Evolutionary conservation across 2,329 filamentous ascomycete species (phyloP).

Genomic region (Geosmithia flava): DNA sequence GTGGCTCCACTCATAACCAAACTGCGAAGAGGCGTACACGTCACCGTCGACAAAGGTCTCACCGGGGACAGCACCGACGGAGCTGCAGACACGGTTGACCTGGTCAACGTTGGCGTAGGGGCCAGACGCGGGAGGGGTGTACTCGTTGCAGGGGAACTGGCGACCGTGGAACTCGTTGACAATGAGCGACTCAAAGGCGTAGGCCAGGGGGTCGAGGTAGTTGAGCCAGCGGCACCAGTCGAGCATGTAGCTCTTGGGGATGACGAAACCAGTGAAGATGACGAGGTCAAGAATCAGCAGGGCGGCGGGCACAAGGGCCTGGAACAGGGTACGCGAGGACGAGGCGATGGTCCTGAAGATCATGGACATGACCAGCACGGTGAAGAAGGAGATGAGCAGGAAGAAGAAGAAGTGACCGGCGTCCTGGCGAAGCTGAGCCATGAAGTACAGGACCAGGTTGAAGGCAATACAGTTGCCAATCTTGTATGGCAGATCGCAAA

Average conservation of each 20-base stretch:
- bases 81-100: slow-evolving; percentile 41
- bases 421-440: slow-evolving; percentile 67
- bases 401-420: slow-evolving; percentile 77
- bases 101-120: slow-evolving; percentile 20
- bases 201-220: slow-evolving; percentile 68
- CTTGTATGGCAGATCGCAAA: slow-evolving; percentile 74
- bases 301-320: slow-evolving; percentile 48
- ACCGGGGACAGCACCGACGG: slow-evolving; percentile 46
- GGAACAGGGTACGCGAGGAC: slow-evolving; percentile 56
- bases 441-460: slow-evolving; percentile 75
- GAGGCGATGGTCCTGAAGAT: slow-evolving; percentile 76
- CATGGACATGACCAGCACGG: slow-evolving; percentile 72
- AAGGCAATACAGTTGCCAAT: slow-evolving; percentile 62
- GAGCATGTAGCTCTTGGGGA: slow-evolving; percentile 57
- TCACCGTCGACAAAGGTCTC: slow-evolving; percentile 41
- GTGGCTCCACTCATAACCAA: slow-evolving; percentile 44
- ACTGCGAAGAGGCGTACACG: slow-evolving; percentile 39
- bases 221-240: slow-evolving; percentile 76
- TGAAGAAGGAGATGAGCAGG: slow-evolving; percentile 61
- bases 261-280: slow-evolving; percentile 59
- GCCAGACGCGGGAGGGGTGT: slow-evolving; percentile 22
- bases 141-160: slow-evolving; percentile 39
- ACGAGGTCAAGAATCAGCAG: slow-evolving; percentile 53
- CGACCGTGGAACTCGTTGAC: slow-evolving; percentile 69
- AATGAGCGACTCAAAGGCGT: slow-evolving; percentile 71